Base-by-base conservation (phyloP, 768 basidiomycete genomes). In the Tulasnella sp. region DNA sequence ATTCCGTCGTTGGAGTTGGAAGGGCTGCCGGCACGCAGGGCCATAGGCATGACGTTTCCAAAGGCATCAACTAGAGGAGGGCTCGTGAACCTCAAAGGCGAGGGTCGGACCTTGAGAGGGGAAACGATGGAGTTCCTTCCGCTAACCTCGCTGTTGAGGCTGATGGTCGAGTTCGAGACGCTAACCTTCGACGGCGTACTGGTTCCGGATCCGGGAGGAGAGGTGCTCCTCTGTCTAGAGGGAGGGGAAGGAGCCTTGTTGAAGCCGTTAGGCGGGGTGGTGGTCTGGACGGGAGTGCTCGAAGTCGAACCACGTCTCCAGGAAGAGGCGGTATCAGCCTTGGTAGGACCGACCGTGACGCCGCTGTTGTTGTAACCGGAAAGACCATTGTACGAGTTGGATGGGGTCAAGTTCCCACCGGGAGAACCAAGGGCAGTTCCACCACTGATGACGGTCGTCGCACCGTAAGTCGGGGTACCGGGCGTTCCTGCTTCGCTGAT, bases 311-410 rank as follows among this genome's bases (percentile, higher is more conserved):
- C 86, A 68, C 92, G 89, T 78, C 92, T 86, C 92, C 92, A 94
- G 67, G 90, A 92, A 41, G 86, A 82, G 65, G 86, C 91, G 39
- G 86, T 81, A 77, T 94, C 92, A 1, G 92, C 92, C 80, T 91
- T 93, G 78, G 91, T 92, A n/a, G 88, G 86, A 5, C 80, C 77
- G 59, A 78, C 76, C 62, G 69, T 74, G 70, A 80, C 47, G 19
- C 42, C 52, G 34, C 26, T 52, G 62, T 63, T 72, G 34, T 73
- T 73, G 64, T 68, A 68, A 29, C 72, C 64, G 29, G 64, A 67
- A 32, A 73, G 40, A 12, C 65, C 72, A 44, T 68, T 73, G 72
- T 73, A 67, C 17, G 72, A 73, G 39, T 40, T 44, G 41, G 42
- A 40, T 16, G 72, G 72, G 16, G 72, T 69, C 34, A 34, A 17